These are phyloP conservation scores for Mrakia frigida DNA, from an alignment of 768 basidiomycete genomes.

Conservation along the genomic window DNA sequence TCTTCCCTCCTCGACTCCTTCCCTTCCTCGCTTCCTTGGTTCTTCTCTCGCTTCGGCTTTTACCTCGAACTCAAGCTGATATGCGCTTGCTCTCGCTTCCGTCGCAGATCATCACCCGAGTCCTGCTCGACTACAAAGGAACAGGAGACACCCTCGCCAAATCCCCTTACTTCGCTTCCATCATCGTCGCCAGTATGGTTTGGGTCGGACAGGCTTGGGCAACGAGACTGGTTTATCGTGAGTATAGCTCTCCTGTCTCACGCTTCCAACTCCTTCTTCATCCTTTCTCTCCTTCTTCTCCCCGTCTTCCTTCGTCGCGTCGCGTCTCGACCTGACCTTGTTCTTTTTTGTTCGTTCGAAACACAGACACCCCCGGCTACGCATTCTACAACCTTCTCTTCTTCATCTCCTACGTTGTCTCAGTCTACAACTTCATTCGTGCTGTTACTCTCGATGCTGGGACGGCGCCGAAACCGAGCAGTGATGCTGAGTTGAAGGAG, in stretches of 20 bases:
- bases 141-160: constrained; percentile 77
- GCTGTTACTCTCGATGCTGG: constrained; percentile 85
- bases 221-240: constrained; percentile 13
- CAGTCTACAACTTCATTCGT: constrained; percentile 85
- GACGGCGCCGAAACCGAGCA: constrained; percentile 69
- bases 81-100: neutral
- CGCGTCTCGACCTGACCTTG: too few relatives aligned
- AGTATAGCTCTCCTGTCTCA: neutral
- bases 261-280: neutral
- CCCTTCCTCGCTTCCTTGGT: neutral
- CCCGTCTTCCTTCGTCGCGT: neutral
- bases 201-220: constrained; percentile 23
- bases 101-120: constrained; percentile 68
- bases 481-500: constrained; percentile 79
- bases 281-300: neutral
- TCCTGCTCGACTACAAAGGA: constrained; percentile 71
- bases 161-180: constrained; percentile 88
- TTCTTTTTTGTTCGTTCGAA: too few relatives aligned
- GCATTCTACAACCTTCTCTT: constrained; percentile 72
- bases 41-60: neutral
- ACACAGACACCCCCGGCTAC: constrained; percentile 71
- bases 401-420: constrained; percentile 62
- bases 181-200: constrained; percentile 54
- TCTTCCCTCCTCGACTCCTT: neutral
- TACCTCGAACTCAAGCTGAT: neutral